These are phyloP conservation scores for Podaxis sp. DNA, from an alignment of 768 basidiomycete species.

Conservation along the genomic window DNA sequence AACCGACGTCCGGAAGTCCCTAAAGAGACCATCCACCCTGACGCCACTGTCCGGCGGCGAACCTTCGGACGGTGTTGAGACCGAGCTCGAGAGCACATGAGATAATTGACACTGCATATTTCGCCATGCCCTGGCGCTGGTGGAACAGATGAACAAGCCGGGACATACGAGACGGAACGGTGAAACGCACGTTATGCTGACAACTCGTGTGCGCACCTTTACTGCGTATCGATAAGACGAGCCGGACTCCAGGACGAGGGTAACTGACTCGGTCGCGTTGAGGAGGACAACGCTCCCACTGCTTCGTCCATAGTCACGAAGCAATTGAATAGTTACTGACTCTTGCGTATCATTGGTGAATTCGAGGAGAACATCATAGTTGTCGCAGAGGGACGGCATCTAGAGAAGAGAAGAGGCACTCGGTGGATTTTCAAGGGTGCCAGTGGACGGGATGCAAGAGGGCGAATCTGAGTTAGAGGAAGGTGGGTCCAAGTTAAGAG, in stretches of 20 bases:
- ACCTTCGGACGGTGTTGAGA: conserved; percentile 29
- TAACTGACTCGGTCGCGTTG: conserved; percentile 60
- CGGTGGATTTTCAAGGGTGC: conserved; percentile 17
- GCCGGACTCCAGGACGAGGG: conserved; percentile 68
- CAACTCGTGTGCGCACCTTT: conserved; percentile 62
- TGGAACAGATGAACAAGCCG: neutral
- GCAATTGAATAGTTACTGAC: conserved; percentile 59
- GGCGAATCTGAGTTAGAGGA: conserved; percentile 16
- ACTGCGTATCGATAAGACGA: conserved; percentile 67
- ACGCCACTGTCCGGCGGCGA: conserved; percentile 47
- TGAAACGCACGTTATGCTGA: conserved; percentile 61
- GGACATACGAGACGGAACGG: neutral
- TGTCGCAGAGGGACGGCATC: conserved; percentile 61
- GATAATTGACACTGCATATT: conserved; percentile 62
- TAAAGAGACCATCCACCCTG: conserved; percentile 64
- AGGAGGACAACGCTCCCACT: conserved; percentile 54
- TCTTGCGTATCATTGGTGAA: conserved; percentile 70
- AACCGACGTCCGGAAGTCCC: conserved; percentile 62
- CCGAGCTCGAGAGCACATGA: conserved; percentile 48
- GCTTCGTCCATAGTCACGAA: conserved; percentile 61
- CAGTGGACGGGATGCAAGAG: conserved; percentile 14
- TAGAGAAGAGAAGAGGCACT: conserved; percentile 3
- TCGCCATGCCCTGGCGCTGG: conserved; percentile 65
- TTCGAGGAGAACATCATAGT: conserved; percentile 66
- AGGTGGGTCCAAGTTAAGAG: conserved; percentile 12